Base-by-base conservation (phyloP, 1,139 yeast species). In the Debaryomyces singareniensis region DNA sequence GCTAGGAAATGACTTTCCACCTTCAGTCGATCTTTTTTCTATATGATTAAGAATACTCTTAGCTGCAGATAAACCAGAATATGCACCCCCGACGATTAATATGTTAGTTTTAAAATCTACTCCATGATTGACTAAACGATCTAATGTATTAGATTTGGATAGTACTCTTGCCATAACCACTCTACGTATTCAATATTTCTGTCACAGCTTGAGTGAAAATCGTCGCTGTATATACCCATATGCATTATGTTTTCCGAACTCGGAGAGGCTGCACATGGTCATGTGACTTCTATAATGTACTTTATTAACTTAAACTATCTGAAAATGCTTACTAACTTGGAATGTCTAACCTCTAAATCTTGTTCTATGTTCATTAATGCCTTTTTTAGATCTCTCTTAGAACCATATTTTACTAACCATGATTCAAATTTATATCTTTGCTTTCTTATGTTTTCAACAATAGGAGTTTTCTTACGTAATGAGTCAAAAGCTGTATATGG, bases 81-180 rank as follows among this genome's bases (percentile, higher is more conserved):
- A 71, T 0, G 76, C 64, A 1, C 75, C 76, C 4, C 78, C 78
- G n/a, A 70, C 63, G 4, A 70, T 55, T 24, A 71, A 52, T 5
- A 71, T 55, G 33, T 63, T 64, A 26, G 60, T 53, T 14, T 20
- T 23, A 12, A n/a, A n/a, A n/a, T 18, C 21, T 18, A 18, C 7
- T 7, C 9, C 9, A 7, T 18, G 9, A 7, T 18, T 18, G n/a
- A n/a, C 7, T 18, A 18, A 7, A 7, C 21, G 7, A 7, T 18
- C 9, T 7, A 18, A n/a, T 18, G n/a, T 18, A 18, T 18, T n/a
- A 18, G 21, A n/a, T 18, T 18, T n/a, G 9, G 21, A 18, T 7
- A 18, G 21, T 7, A n/a, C 9, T 18, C 21, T 18, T 18, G n/a
- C 21, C 9, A 7, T n/a, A 7, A 7, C 21, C 21, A 18, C n/a